A percentile compares a stretch with the other conserved stretches of the same genome.
Conservation (phyloP, 1,284 basidiomycete species). For the Tilletia horrida region DNA sequence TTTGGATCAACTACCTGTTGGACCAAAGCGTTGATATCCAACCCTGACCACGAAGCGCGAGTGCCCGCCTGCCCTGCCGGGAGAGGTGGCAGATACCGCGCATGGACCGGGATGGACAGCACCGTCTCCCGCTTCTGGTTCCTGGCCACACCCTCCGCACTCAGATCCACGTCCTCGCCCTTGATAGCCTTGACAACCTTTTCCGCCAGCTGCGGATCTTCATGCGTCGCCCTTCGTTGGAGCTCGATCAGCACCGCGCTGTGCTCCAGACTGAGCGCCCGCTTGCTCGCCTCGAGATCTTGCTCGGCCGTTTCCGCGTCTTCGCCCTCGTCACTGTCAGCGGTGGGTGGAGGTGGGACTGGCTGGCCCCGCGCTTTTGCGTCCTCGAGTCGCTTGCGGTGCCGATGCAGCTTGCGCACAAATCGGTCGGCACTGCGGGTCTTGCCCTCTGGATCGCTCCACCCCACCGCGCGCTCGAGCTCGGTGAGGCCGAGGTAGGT, state of each 20-base stretch:
- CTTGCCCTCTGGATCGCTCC: not conserved
- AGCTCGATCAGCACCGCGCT: conserved; percentile 8
- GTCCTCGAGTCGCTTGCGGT: not conserved
- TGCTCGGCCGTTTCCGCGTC: not conserved
- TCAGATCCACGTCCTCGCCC: not conserved
- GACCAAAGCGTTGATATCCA: not conserved
- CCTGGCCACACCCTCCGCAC: not conserved
- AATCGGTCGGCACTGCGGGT: not conserved
- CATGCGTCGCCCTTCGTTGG: not conserved
- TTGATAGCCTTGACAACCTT: conserved; percentile 12
- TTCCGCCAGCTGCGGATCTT: not conserved
- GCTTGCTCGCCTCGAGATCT: conserved; percentile 3
- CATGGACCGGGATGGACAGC: conserved; percentile 10
- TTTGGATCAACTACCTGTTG: not conserved
- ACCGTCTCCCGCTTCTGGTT: not conserved
- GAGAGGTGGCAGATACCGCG: conserved; percentile 7
- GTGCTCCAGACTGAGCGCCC: not conserved
- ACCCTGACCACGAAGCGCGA: not conserved
- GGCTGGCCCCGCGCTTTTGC: not conserved
- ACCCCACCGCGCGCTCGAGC: conserved; percentile 12
- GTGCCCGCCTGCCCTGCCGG: not conserved
- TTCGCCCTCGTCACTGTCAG: not conserved
- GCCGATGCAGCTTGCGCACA: not conserved
- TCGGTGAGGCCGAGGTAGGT: conserved; percentile 12
- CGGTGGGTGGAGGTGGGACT: not conserved